Base-by-base conservation (phyloP, 2,329 filamentous ascomycete species). In the Trichoderma polysporum region DNA sequence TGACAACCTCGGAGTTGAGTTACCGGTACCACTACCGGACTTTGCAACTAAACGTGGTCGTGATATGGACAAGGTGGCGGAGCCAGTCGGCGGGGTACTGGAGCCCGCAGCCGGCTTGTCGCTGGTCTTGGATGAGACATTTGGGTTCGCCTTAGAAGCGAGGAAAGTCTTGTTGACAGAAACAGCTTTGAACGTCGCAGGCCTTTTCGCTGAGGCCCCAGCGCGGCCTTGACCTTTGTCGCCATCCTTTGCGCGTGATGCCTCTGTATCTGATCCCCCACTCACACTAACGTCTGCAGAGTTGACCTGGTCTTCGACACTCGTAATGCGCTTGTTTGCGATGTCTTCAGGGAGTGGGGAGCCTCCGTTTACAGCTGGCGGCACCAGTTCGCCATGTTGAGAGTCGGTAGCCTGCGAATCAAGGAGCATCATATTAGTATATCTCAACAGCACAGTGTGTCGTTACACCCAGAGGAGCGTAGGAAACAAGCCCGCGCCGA, bases 161-260 rank as follows among this genome's bases (percentile, higher is more conserved):
- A 95, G 83, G 75, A 94, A 96, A 50, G 88, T 93, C 79, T 91
- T 93, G 71, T 94, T 94, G 71, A 94, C 91, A 5, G 91, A 94
- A 56, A 95, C 90, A 19, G 92, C 87, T 79, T 95, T 96, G 84
- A 96, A 95, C 13, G 88, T 90, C 19, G 89, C 81, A 22, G 89
- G 88, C 78, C 92, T 94, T 84, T 91, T 93, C 69, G 88, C 82
- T 3, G 88, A 74, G 69, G 89, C 84, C 70, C 83, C 81, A 9
- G 82, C 82, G 67, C 87, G 87, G 68, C 80, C 80, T 75, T 92
- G 87, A 57, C 84, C 83, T 72, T 85, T 87, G 66, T 85, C 83
- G 67, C 82, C 86, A 75, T 86, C 84, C 69, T 85, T 85, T 68
- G 82, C 76, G 73, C 86, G 87, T 69, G 88, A 89, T 71, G 88